These are phyloP conservation scores for Xylaria sp. DNA, from an alignment of 495 filamentous ascomycete genomes.

Conservation along the genomic window DNA sequence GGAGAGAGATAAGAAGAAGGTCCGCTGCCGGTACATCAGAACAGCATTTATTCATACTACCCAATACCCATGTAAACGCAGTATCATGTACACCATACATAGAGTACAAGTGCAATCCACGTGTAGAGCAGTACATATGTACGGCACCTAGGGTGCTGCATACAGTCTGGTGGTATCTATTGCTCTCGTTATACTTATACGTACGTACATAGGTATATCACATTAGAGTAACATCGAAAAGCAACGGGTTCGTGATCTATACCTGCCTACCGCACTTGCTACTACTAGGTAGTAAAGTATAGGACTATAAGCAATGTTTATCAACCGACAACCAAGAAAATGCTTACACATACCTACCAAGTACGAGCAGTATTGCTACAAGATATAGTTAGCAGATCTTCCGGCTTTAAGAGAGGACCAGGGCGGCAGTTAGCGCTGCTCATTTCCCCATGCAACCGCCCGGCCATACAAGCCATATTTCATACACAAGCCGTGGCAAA, in stretches of 20 bases:
- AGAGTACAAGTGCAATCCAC: no score
- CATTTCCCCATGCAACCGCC: slow-evolving; percentile 23
- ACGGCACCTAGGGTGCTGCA: neutral
- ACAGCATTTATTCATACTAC: neutral
- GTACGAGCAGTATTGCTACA: no score
- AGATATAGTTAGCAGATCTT: slow-evolving; percentile 28
- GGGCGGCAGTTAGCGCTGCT: slow-evolving; percentile 25
- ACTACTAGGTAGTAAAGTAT: neutral
- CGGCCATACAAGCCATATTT: slow-evolving; percentile 1
- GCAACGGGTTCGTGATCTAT: neutral
- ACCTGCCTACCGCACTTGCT: neutral
- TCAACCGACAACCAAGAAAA: neutral
- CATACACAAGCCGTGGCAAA: slow-evolving; percentile 8
- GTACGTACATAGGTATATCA: no score
- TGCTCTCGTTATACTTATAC: no score
- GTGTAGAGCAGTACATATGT: neutral
- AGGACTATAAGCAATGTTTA: neutral
- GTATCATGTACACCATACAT: no score
- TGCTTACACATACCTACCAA: neutral
- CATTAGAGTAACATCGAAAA: neutral
- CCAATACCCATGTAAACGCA: neutral
- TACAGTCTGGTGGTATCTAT: neutral
- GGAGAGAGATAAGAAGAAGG: neutral
- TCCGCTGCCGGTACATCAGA: neutral
- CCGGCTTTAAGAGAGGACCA: neutral